Conservation (phyloP, 139 green algal genomes). For the Closterium sp. region DNA sequence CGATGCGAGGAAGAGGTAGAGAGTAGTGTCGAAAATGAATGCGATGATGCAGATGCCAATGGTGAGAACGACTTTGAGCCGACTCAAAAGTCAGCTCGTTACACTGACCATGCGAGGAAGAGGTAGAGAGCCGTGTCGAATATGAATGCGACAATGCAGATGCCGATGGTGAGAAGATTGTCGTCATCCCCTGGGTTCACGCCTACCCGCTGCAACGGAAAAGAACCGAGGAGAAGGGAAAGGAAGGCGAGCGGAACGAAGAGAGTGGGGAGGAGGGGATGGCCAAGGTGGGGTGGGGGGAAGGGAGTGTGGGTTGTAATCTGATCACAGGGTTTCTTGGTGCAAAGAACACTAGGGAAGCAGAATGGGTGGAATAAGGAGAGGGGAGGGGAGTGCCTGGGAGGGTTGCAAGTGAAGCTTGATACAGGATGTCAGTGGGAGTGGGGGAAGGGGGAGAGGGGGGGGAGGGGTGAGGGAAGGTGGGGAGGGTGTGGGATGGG, state of each 20-base stretch:
- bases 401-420: not conserved
- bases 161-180: constrained; percentile 28
- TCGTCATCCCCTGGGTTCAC: constrained; percentile 18
- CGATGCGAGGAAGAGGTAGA: constrained; percentile 42
- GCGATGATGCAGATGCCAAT: constrained; percentile 19
- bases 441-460: not conserved
- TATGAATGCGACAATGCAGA: constrained; percentile 17
- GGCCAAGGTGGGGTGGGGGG: too few relatives aligned
- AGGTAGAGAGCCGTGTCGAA: constrained; percentile 47
- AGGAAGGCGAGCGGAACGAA: not conserved
- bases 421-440: not conserved
- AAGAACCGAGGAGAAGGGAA: not conserved
- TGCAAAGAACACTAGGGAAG: not conserved
- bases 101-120: constrained; percentile 40
- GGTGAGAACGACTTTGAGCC: constrained; percentile 5
- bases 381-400: not conserved
- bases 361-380: not conserved
- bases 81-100: not conserved
- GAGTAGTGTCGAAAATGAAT: constrained; percentile 35
- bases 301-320: not conserved
- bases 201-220: constrained; percentile 22
- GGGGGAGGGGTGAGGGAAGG: too few relatives aligned
- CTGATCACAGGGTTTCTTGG: not conserved
- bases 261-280: too few relatives aligned
- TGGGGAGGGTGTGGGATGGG: too few relatives aligned